Base-by-base conservation (phyloP, 768 basidiomycete genomes). In the Termitomyces sp. region DNA sequence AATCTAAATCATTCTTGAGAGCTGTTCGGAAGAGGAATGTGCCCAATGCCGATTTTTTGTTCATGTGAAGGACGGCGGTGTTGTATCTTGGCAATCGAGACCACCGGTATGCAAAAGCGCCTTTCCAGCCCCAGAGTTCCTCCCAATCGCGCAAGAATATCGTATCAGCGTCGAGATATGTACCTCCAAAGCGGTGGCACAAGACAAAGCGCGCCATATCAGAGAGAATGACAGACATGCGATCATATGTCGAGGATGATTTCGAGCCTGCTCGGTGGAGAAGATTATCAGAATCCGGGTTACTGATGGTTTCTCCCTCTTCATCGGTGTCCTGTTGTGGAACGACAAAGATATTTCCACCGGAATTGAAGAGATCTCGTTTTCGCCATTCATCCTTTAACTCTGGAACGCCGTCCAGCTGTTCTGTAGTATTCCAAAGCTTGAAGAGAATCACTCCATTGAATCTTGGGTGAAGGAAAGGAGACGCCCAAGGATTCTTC, bases 351-450 rank as follows among this genome's bases (percentile, higher is more conserved):
- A 89, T 81, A 61, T 84, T 80, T 23, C 91, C 93, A 5, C 85
- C 89, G 3, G 90, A 92, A 68, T 94, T 95, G 78, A 98, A 97
- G 8, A 97, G 73, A 40, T 86, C 85, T 65, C 89, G 80, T 19
- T 77, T 77, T 53, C 96, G 78, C 96, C 96, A 99, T 67, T 95
- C 91, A 50, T 91, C 83, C 64, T 85, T 86, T 44, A 98, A 75
- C 70, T 99, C 96, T 0, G 90, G 86, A 2, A 96, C 77, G 37
- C 89, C 89, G 64, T 98, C 96, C 48, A 98, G 76, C 65, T 98
- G 95, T 63, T 96, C 95, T 1, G 95, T 98, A 33, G 96, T 98
- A 68, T 98, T 98, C 96, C 96, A 99, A 62, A 98, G 78, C 68
- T 89, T 93, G 78, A 99, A 99, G 68, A 91, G 85, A 68, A 99